Conservation (phyloP, 495 filamentous ascomycete genomes). For the Penicillium maclennaniae region DNA sequence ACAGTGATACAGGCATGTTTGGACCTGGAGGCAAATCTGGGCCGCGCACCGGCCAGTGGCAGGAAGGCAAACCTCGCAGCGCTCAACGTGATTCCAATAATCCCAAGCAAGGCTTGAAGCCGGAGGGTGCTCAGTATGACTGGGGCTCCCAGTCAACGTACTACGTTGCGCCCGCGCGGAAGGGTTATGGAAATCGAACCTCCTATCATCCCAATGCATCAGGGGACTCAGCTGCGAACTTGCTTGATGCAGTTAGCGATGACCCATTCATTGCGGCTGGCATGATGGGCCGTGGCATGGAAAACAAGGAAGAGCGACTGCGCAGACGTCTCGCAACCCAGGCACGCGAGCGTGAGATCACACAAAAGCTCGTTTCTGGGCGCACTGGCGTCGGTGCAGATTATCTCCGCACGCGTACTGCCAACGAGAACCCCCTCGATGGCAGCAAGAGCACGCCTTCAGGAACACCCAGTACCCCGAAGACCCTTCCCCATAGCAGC, state of each 20-base stretch:
- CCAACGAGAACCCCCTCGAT: conserved; percentile 16
- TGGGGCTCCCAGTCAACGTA: conserved; percentile 51
- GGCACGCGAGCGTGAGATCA: conserved; percentile 79
- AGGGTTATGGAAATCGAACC: conserved; percentile 19
- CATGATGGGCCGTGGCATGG: conserved; percentile 41
- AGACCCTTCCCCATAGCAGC: conserved; percentile 6
- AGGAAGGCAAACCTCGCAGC: conserved; percentile 31
- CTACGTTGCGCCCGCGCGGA: conserved; percentile 50
- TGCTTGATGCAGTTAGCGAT: conserved; percentile 63
- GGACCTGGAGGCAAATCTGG: conserved; percentile 45
- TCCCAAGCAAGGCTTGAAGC: conserved; percentile 33
- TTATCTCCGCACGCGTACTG: conserved; percentile 59
- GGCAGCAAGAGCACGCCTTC: conserved; percentile 5
- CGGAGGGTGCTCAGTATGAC: conserved; percentile 57
- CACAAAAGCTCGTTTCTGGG: conserved; percentile 57
- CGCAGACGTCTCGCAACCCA: conserved; percentile 64
- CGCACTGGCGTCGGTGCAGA: conserved; percentile 67
- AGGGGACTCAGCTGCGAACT: conserved; percentile 52
- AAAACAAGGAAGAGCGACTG: conserved; percentile 62
- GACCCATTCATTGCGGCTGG: conserved; percentile 51
- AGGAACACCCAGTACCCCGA: conserved; percentile 10
- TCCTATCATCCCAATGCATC: conserved; percentile 20
- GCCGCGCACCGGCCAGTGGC: conserved; percentile 38
- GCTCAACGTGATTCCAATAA: conserved; percentile 9
- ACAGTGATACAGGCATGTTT: conserved; percentile 49